Evolutionary conservation across 148 eudicot species (phyloP).

Genomic region (Pouteria glomerata): DNA sequence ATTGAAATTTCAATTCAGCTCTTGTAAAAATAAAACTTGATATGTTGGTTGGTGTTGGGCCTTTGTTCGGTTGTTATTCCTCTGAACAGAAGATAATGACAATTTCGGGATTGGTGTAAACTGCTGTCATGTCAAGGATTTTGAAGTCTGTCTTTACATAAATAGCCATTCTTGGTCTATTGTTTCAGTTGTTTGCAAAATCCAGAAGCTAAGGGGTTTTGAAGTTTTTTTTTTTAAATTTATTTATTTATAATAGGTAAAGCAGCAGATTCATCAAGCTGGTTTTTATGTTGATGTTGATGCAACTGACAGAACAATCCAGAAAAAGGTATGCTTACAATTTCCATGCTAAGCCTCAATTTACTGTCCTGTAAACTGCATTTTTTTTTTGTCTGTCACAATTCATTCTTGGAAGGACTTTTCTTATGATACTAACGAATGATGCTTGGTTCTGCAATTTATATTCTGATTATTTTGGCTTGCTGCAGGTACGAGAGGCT

Average conservation of each 20-base stretch:
- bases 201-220: not conserved
- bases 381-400: no score
- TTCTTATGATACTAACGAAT: not conserved
- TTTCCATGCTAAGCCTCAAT: not conserved
- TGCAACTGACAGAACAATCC: slow-evolving; percentile 68
- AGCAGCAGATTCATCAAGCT: slow-evolving; percentile 57
- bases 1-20: no score
- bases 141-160: not conserved
- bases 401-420: no score
- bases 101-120: not conserved
- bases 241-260: slow-evolving; percentile 8
- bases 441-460: no score
- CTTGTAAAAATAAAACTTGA: no score
- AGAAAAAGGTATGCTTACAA: slow-evolving; percentile 59
- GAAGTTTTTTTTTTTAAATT: not conserved
- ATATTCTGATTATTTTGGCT: not conserved
- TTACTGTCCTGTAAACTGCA: not conserved
- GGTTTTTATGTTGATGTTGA: slow-evolving; percentile 87
- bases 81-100: not conserved
- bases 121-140: not conserved
- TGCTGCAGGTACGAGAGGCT: slow-evolving; percentile 75
- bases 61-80: not conserved
- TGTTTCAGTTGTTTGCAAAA: not conserved
- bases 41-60: no score
- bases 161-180: not conserved